These are phyloP conservation scores for Albophoma yamanashiensis DNA, from an alignment of 2,329 filamentous ascomycete genomes.

Conservation along the genomic window DNA sequence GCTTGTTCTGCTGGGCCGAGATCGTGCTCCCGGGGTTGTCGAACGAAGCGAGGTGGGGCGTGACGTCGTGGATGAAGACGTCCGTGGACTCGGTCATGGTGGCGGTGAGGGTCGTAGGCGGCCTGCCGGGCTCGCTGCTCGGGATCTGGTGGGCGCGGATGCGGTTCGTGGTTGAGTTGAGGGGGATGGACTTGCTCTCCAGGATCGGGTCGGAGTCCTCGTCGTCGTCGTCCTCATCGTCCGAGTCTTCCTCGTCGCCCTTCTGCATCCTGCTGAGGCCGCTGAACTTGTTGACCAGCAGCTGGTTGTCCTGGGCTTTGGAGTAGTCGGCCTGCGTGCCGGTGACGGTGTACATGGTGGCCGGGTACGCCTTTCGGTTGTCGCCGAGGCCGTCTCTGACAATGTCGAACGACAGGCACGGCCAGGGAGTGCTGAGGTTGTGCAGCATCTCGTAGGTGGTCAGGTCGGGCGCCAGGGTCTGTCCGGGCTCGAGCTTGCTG, in stretches of 20 bases:
- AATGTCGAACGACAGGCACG: conserved; percentile 92
- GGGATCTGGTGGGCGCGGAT: conserved; percentile 79
- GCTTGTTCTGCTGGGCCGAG: conserved; percentile 76
- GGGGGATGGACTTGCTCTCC: conserved; percentile 80
- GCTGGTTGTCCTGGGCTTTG: conserved; percentile 74
- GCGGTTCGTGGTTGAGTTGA: conserved; percentile 83
- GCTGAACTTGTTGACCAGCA: conserved; percentile 95
- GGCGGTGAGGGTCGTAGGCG: conserved; percentile 76
- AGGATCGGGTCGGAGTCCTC: conserved; percentile 81
- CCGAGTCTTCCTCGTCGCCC: conserved; percentile 53
- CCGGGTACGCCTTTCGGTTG: conserved; percentile 84
- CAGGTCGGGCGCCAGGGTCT: conserved; percentile 82
- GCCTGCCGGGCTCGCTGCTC: conserved; percentile 55
- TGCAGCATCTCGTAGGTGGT: conserved; percentile 98
- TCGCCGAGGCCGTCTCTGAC: conserved; percentile 78
- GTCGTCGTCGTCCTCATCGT: conserved; percentile 62
- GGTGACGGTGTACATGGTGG: conserved; percentile 87
- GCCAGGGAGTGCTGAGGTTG: conserved; percentile 88
- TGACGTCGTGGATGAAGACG: conserved; percentile 89
- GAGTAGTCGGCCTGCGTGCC: conserved; percentile 81
- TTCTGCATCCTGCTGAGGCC: conserved; percentile 80
- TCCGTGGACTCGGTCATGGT: conserved; percentile 86
- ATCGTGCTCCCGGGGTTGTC: conserved; percentile 78
- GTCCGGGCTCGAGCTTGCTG: conserved; percentile 80
- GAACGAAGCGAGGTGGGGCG: conserved; percentile 78